Evolutionary conservation across 2,329 filamentous ascomycete species (phyloP), one percentile per base, ranked within the genome.

Genomic region (Hypoxylon sp.): DNA sequence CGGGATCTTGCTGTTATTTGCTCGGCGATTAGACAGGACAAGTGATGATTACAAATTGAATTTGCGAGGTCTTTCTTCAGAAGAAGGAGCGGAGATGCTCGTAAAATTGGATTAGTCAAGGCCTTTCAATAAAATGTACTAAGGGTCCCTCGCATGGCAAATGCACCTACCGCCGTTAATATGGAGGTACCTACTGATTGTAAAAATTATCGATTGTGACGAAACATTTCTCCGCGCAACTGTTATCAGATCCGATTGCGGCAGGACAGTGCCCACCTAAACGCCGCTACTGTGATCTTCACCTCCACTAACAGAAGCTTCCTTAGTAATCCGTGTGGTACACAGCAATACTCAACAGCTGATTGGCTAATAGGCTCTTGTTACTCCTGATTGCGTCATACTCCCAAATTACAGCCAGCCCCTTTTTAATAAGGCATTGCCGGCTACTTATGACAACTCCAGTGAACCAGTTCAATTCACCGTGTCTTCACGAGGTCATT

Each of bases 161-260:
- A 3, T 37, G 7, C 31, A 10, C 31, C 13, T 5, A 13, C n/a
- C 10, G 10, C 14, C 35, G 14, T 37, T 37, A 42, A n/a, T 44
- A 22, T 27, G 6, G 25, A 51, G 14, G 44, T 54, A 27, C 42
- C 30, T 33, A 40, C 13, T 14, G 42, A 54, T 51, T 10, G 58
- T 25, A 68, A 64, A 66, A 44, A 60, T 64, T 56, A 63, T 63
- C 37, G 53, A 49, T 54, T 64, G 59, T 65, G 64, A 70, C 64
- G 67, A 72, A 67, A 68, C 57, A 48, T 68, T 70, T 73, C 70
- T 72, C 70, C 50, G 57, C 53, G 51, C 54, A 51, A 53, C 22
- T 60, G 54, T 72, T 74, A 75, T 75, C 69, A 73, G 74, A 74
- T 75, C 74, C 74, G 74, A 74, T 74, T 66, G 33, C 74, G 74